phyloP scores from a whole-genome alignment of 2,329 filamentous ascomycete genomes.

The Diaporthe eres region DNA sequence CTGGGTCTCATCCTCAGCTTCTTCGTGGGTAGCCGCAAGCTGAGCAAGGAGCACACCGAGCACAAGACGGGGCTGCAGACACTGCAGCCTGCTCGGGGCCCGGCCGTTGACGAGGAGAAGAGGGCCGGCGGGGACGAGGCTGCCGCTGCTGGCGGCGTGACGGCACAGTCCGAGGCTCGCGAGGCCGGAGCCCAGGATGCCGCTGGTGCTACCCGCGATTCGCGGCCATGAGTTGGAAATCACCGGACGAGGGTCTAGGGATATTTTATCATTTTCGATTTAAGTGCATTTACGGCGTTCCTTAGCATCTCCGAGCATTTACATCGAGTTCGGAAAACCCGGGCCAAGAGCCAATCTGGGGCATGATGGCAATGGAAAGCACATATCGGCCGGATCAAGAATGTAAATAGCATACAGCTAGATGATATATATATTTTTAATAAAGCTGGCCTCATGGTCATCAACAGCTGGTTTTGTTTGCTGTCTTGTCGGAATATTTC shows the following conservation, averaged over 20 bases:
- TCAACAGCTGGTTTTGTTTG: not conserved
- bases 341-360: not conserved
- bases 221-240: not conserved
- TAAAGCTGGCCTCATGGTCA: not conserved
- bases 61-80: slow-evolving; percentile 70
- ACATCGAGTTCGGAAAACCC: not conserved
- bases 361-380: not conserved
- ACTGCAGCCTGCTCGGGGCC: slow-evolving; percentile 54
- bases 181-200: not conserved
- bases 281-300: slow-evolving; percentile 2
- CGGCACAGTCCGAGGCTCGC: not conserved
- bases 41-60: slow-evolving; percentile 70
- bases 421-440: not conserved
- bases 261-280: not conserved
- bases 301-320: slow-evolving; percentile 26
- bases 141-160: not conserved
- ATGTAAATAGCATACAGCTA: slow-evolving; percentile 10
- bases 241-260: too few species aligned
- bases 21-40: slow-evolving; percentile 62
- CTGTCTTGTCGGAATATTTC: too few species aligned
- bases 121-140: slow-evolving; percentile 1
- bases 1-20: slow-evolving; percentile 62
- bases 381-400: slow-evolving; percentile 1
- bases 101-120: slow-evolving; percentile 47
- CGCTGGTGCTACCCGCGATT: not conserved